Percentiles rank a stretch among this genome's conserved stretches.
Evolutionary conservation across 352 stramenopile genomes (phyloP).

Genomic region (Pythium volutum): DNA sequence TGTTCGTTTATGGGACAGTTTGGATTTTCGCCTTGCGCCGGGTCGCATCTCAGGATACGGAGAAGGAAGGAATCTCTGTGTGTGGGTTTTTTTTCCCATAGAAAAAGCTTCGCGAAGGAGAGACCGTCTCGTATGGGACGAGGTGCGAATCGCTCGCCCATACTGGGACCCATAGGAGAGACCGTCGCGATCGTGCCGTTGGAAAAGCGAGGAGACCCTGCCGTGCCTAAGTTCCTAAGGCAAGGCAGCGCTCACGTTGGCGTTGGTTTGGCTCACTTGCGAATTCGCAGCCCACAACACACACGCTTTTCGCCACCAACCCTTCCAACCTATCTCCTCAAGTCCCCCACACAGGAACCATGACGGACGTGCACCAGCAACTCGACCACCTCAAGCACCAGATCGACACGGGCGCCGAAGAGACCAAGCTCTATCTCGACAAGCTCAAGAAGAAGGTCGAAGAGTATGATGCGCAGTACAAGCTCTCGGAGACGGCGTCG

Average conservation of each 20-base stretch:
- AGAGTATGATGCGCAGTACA: slow-evolving; percentile 48
- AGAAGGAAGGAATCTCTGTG: neutral
- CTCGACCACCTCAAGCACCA: slow-evolving; percentile 47
- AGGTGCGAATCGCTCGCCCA: neutral
- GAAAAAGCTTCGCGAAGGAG: neutral
- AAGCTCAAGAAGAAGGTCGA: slow-evolving; percentile 59
- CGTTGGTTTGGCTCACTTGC: slow-evolving; percentile 3
- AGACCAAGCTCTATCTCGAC: slow-evolving; percentile 55
- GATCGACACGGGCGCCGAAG: slow-evolving; percentile 47
- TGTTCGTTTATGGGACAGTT: slow-evolving; percentile 13
- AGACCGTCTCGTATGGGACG: neutral
- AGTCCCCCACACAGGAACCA: slow-evolving; percentile 25
- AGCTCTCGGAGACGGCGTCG: slow-evolving; percentile 40
- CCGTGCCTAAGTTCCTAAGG: too few relatives aligned
- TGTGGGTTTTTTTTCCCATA: slow-evolving; percentile 10
- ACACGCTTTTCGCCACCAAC: slow-evolving; percentile 1
- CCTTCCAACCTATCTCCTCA: neutral
- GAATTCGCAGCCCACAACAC: slow-evolving; percentile 15
- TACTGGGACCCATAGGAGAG: neutral
- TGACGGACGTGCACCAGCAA: slow-evolving; percentile 41
- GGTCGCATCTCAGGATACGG: slow-evolving; percentile 5
- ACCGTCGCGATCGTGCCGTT: slow-evolving; percentile 8
- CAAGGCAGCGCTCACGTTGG: too few relatives aligned
- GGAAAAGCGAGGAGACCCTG: neutral
- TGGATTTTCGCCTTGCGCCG: neutral